Conservation (phyloP, 2,329 filamentous ascomycete species). For the Botryosphaeria agaves region DNA sequence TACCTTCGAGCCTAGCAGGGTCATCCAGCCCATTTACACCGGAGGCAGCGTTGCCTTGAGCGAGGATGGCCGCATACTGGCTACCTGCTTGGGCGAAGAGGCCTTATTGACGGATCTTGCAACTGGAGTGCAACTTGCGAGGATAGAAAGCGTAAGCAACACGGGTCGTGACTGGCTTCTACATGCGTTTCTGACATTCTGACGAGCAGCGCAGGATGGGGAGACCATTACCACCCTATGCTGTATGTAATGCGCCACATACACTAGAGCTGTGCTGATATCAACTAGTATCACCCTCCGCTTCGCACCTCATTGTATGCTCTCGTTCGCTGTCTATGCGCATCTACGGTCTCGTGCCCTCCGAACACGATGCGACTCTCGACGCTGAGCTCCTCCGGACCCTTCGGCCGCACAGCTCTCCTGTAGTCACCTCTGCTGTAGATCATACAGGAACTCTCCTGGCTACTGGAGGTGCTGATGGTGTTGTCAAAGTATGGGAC, state of each 20-base stretch:
- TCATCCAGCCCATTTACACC: constrained; percentile 85
- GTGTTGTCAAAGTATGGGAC: constrained; percentile 93
- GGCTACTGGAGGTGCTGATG: constrained; percentile 85
- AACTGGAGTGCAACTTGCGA: constrained; percentile 65
- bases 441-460: constrained; percentile 79
- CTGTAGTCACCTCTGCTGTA: constrained; percentile 70
- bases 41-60: constrained; percentile 77
- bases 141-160: constrained; percentile 64
- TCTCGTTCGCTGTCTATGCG: constrained; percentile 94
- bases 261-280: constrained; percentile 5
- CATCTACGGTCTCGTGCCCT: constrained; percentile 57
- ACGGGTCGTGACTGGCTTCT: constrained; percentile 1
- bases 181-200: constrained; percentile 17
- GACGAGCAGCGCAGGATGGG: constrained; percentile 27
- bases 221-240: constrained; percentile 63
- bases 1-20: constrained; percentile 69
- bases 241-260: constrained; percentile 22
- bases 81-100: constrained; percentile 83
- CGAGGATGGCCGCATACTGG: constrained; percentile 63
- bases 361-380: constrained; percentile 38
- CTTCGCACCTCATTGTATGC: constrained; percentile 75
- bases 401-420: constrained; percentile 77
- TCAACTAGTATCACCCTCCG: constrained; percentile 61
- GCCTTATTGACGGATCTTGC: constrained; percentile 71
- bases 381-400: constrained; percentile 56